phyloP scores from a whole-genome alignment of 352 stramenopile species.

The Phytophthora chlamydospora region DNA sequence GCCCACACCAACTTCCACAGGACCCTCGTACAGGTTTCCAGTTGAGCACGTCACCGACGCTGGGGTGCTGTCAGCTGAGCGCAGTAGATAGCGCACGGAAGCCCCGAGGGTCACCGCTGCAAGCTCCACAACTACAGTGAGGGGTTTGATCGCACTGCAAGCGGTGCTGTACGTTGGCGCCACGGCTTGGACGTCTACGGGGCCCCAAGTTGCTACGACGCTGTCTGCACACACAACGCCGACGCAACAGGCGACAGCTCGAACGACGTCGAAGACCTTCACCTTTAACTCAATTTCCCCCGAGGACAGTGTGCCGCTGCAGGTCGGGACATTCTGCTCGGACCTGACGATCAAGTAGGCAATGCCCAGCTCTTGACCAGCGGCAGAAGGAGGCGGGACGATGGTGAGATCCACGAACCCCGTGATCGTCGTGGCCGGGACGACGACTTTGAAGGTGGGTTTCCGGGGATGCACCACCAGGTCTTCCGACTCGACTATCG shows the following conservation, averaged over 20 bases:
- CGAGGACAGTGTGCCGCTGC: conserved; percentile 7
- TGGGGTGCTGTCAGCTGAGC: neutral
- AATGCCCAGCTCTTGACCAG: conserved; percentile 25
- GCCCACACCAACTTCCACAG: conserved; percentile 33
- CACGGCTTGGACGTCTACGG: conserved; percentile 35
- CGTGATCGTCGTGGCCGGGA: conserved; percentile 46
- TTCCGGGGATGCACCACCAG: conserved; percentile 44
- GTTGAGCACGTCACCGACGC: conserved; percentile 34
- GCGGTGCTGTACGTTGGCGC: conserved; percentile 34
- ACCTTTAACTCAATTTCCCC: conserved; percentile 27
- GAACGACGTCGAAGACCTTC: conserved; percentile 53
- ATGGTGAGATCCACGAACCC: conserved; percentile 60
- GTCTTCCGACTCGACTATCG: conserved; percentile 26
- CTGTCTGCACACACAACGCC: conserved; percentile 37
- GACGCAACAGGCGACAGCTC: conserved; percentile 58
- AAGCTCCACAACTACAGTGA: conserved; percentile 37
- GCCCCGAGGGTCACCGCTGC: conserved; percentile 35
- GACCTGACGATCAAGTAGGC: conserved; percentile 30
- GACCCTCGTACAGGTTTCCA: conserved; percentile 36
- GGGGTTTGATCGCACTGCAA: conserved; percentile 43
- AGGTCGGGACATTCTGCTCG: conserved; percentile 9
- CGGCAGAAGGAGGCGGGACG: conserved; percentile 6
- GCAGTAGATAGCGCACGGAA: conserved; percentile 39
- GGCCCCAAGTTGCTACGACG: conserved; percentile 32
- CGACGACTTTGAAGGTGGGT: conserved; percentile 42